A percentile compares a stretch with the other conserved stretches of the same genome.
Conservation (phyloP, 2,329 filamentous ascomycete genomes). For the Fusarium drepaniforme region DNA sequence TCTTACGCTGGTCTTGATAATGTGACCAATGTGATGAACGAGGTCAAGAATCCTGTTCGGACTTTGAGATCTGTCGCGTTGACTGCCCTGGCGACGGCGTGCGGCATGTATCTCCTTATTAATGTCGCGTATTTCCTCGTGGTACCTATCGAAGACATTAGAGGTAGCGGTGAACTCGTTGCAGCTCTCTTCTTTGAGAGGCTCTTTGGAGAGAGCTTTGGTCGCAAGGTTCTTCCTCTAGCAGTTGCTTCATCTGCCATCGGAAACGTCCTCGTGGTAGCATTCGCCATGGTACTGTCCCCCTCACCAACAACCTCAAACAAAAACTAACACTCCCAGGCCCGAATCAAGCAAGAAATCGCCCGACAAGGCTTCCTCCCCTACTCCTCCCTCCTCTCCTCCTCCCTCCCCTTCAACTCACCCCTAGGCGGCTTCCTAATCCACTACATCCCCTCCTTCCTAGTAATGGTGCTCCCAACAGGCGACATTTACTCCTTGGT, state of each 20-base stretch:
- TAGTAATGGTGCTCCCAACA: conserved; percentile 75
- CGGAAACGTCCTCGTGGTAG: conserved; percentile 80
- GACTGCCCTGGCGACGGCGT: conserved; percentile 70
- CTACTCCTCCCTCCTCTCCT: conserved; percentile 70
- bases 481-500: conserved; percentile 79
- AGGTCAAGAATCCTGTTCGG: conserved; percentile 75
- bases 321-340: conserved; percentile 54
- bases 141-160: conserved; percentile 75
- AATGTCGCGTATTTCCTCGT: conserved; percentile 74
- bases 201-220: conserved; percentile 70
- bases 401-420: conserved; percentile 74
- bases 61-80: conserved; percentile 74
- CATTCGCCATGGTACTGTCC: conserved; percentile 71
- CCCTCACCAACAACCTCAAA: not conserved
- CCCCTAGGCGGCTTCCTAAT: conserved; percentile 76
- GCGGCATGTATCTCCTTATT: conserved; percentile 74
- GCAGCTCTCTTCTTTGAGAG: conserved; percentile 76
- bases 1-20: conserved; percentile 76
- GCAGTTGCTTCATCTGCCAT: conserved; percentile 75
- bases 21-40: conserved; percentile 77
- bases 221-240: conserved; percentile 69
- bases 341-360: conserved; percentile 79
- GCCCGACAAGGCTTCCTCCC: conserved; percentile 79
- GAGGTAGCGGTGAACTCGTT: conserved; percentile 74
- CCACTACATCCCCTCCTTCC: conserved; percentile 75